These are phyloP conservation scores for Brachypodium distachyon DNA, from an alignment of 202 grass and related monocot genomes.

Conservation along the genomic window DNA sequence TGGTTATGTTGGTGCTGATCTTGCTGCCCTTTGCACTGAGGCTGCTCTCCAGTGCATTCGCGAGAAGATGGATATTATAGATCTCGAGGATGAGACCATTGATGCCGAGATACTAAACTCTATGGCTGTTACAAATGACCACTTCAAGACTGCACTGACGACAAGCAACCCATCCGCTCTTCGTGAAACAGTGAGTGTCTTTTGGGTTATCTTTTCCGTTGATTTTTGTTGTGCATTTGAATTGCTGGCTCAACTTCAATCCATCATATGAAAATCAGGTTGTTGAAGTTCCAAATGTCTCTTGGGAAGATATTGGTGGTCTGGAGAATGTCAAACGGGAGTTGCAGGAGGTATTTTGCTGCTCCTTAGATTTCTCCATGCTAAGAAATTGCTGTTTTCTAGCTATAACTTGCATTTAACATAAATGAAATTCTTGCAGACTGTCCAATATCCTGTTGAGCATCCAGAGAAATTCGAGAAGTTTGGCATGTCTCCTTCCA, in stretches of 20 bases:
- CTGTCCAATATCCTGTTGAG: conserved; percentile 69
- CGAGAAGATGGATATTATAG: conserved; percentile 98
- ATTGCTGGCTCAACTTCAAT: not conserved
- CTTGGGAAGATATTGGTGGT: conserved; percentile 87
- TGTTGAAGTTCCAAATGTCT: conserved; percentile 93
- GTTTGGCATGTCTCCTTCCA: conserved; percentile 78
- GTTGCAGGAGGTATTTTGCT: conserved; percentile 65
- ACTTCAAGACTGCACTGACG: conserved; percentile 90
- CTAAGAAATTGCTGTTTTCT: not conserved
- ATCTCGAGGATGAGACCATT: conserved; percentile 86
- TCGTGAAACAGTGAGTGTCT: conserved; percentile 75
- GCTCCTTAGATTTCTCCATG: not conserved
- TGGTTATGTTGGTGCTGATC: conserved; percentile 88
- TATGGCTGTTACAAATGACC: conserved; percentile 83
- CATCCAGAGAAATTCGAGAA: conserved; percentile 77
- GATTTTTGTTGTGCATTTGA: not conserved
- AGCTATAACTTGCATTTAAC: not conserved
- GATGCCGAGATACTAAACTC: conserved; percentile 98
- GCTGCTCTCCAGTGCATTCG: conserved; percentile 90
- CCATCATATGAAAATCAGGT: conserved; percentile 37
- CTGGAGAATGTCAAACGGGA: conserved; percentile 91
- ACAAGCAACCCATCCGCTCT: conserved; percentile 92
- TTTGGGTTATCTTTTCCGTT: not conserved
- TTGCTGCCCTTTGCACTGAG: conserved; percentile 92
- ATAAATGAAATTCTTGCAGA: conserved; percentile 32